These are phyloP conservation scores for Vitis hybrid DNA, from an alignment of 177 flowering plant species.

Conservation along the genomic window DNA sequence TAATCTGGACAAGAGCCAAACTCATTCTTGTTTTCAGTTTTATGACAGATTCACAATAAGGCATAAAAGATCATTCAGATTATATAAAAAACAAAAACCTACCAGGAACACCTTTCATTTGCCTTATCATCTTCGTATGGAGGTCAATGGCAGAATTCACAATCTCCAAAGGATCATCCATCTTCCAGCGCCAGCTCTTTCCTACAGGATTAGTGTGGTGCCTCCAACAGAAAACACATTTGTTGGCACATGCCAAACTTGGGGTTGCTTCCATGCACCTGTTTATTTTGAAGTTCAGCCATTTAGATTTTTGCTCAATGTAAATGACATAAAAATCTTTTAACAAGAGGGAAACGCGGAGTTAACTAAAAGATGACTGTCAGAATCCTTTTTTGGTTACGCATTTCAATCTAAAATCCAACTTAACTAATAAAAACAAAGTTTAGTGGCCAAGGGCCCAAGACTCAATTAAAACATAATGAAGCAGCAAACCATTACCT, in stretches of 20 bases:
- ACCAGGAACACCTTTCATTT: conserved; percentile 99
- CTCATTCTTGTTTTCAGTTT: no score
- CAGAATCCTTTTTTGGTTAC: no score
- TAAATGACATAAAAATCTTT: neutral
- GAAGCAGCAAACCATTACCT: conserved; percentile 43
- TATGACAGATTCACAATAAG: no score
- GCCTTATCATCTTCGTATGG: conserved; percentile 90
- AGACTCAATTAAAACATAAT: neutral
- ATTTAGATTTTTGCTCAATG: neutral
- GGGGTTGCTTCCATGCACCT: conserved; percentile 99
- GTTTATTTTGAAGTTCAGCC: conserved; percentile 20
- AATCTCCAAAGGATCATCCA: conserved; percentile 92
- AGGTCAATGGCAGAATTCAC: conserved; percentile 84
- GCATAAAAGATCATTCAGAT: neutral
- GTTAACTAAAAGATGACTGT: no score
- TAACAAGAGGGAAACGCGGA: no score
- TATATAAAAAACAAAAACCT: conserved; percentile 8
- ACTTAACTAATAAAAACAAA: no score
- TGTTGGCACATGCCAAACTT: conserved; percentile 97
- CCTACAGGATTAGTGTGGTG: conserved; percentile 99
- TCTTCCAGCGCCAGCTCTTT: conserved; percentile 98
- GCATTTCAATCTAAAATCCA: no score
- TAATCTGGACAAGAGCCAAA: no score
- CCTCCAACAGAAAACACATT: conserved; percentile 99
- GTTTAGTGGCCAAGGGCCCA: no score